These are phyloP conservation scores for Plasmopara viticola DNA, from an alignment of 352 stramenopile species.

Conservation along the genomic window DNA sequence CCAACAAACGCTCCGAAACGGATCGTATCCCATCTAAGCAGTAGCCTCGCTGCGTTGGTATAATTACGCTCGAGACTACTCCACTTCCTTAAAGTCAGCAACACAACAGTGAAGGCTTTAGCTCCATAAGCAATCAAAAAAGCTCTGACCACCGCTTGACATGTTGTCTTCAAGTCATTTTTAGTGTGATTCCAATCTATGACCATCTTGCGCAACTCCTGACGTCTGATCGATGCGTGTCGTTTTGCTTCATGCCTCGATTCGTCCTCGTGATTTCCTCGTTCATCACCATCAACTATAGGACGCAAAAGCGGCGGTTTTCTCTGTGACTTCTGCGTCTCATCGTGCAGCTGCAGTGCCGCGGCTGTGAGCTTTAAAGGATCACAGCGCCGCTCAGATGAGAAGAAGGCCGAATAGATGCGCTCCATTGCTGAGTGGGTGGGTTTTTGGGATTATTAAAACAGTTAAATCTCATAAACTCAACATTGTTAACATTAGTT, in stretches of 20 bases:
- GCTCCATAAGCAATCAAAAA: slow-evolving; percentile 75
- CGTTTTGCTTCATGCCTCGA: slow-evolving; percentile 16
- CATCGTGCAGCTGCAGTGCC: slow-evolving; percentile 62
- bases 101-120: slow-evolving; percentile 75
- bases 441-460: too few species aligned
- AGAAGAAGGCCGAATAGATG: slow-evolving; percentile 85
- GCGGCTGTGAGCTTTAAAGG: slow-evolving; percentile 47
- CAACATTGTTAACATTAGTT: too few species aligned
- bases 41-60: slow-evolving; percentile 59
- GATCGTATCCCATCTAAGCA: slow-evolving; percentile 62
- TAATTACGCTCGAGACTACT: slow-evolving; percentile 70
- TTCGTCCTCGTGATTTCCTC: slow-evolving; percentile 13
- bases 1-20: slow-evolving; percentile 77
- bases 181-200: slow-evolving; percentile 27
- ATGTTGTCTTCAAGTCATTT: slow-evolving; percentile 41
- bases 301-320: slow-evolving; percentile 2
- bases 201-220: slow-evolving; percentile 29
- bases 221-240: slow-evolving; percentile 27
- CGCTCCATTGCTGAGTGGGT: slow-evolving; percentile 50
- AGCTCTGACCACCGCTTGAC: slow-evolving; percentile 41
- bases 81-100: slow-evolving; percentile 76
- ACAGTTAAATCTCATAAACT: too few species aligned
- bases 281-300: slow-evolving; percentile 6
- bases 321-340: slow-evolving; percentile 27
- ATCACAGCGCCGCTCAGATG: slow-evolving; percentile 33